These are phyloP conservation scores for Stemphylium vesicarium DNA, from an alignment of 2,329 filamentous ascomycete genomes.

Conservation along the genomic window DNA sequence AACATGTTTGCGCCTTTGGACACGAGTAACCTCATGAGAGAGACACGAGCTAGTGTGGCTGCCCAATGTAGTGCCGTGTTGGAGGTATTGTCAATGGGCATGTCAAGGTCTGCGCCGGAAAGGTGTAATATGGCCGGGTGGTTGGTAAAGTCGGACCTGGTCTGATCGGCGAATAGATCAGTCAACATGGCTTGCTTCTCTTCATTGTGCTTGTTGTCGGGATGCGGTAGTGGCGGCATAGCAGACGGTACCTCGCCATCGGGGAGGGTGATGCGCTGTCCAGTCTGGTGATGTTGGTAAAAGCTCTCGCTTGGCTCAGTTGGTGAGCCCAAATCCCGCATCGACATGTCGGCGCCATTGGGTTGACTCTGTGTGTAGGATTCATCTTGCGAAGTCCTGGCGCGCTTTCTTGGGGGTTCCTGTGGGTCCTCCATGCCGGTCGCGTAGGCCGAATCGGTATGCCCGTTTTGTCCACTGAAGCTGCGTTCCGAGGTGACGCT, in stretches of 20 bases:
- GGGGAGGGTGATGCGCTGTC: constrained; percentile 54
- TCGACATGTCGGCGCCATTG: constrained; percentile 62
- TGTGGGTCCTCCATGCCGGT: constrained; percentile 62
- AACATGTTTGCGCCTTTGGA: constrained; percentile 84
- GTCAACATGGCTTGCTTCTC: constrained; percentile 85
- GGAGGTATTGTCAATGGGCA: constrained; percentile 86
- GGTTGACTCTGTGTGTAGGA: constrained; percentile 42
- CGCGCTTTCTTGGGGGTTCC: constrained; percentile 83
- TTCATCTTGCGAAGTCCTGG: constrained; percentile 57
- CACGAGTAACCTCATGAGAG: constrained; percentile 81
- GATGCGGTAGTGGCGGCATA: constrained; percentile 67
- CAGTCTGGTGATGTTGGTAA: constrained; percentile 50
- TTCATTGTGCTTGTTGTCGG: constrained; percentile 69
- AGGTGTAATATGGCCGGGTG: constrained; percentile 80
- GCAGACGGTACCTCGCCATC: constrained; percentile 64
- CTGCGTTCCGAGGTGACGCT: constrained; percentile 77
- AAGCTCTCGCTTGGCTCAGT: constrained; percentile 85
- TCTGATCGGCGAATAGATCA: constrained; percentile 64
- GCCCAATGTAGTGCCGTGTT: constrained; percentile 97
- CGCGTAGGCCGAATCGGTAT: constrained; percentile 70
- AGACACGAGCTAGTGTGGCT: constrained; percentile 85
- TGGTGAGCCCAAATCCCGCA: constrained; percentile 67
- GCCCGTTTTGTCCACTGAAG: constrained; percentile 62
- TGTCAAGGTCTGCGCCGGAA: constrained; percentile 81
- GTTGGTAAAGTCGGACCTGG: constrained; percentile 71